Percentiles rank a stretch among this genome's conserved stretches.
Conservation (phyloP, 495 filamentous ascomycete genomes). For the Penicillium antarcticum region DNA sequence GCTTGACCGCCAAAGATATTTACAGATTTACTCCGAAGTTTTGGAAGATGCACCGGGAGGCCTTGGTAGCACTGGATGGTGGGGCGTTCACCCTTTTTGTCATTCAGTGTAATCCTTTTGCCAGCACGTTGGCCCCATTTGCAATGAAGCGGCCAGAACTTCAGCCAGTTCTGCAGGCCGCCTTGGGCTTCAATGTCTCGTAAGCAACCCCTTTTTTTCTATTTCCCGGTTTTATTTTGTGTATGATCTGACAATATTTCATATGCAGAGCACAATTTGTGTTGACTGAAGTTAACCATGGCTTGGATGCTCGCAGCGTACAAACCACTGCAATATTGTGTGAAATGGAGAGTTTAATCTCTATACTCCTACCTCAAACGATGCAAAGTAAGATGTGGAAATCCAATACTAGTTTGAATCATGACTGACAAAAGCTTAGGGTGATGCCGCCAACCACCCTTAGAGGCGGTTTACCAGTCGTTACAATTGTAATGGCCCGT, state of each 20-base stretch:
- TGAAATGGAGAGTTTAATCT: conserved; percentile 30
- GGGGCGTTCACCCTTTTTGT: conserved; percentile 20
- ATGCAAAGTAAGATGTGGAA: not conserved
- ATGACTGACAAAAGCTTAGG: conserved; percentile 8
- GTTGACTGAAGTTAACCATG: conserved; percentile 37
- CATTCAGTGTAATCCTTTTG: conserved; percentile 37
- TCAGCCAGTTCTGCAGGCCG: conserved; percentile 18
- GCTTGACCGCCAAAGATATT: not conserved
- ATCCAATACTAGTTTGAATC: not conserved
- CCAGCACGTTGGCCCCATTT: conserved; percentile 33
- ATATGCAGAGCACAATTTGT: conserved; percentile 27
- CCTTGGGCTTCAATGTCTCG: conserved; percentile 28
- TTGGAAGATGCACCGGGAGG: conserved; percentile 17
- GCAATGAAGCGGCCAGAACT: conserved; percentile 24
- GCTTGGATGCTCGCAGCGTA: conserved; percentile 33
- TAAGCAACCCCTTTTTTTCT: not conserved
- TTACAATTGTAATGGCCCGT: conserved; percentile 34
- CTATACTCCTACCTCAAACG: conserved; percentile 16
- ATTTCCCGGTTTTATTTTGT: not conserved
- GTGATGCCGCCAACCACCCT: conserved; percentile 35
- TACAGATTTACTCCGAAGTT: conserved; percentile 4
- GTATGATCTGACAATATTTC: not conserved
- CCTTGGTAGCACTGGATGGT: conserved; percentile 9
- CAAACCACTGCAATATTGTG: conserved; percentile 33
- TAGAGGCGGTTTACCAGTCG: conserved; percentile 16